A percentile compares a stretch with the other conserved stretches of the same genome.
Conservation (phyloP, 2,329 filamentous ascomycete species). For the Coniochaeta ligniaria region DNA sequence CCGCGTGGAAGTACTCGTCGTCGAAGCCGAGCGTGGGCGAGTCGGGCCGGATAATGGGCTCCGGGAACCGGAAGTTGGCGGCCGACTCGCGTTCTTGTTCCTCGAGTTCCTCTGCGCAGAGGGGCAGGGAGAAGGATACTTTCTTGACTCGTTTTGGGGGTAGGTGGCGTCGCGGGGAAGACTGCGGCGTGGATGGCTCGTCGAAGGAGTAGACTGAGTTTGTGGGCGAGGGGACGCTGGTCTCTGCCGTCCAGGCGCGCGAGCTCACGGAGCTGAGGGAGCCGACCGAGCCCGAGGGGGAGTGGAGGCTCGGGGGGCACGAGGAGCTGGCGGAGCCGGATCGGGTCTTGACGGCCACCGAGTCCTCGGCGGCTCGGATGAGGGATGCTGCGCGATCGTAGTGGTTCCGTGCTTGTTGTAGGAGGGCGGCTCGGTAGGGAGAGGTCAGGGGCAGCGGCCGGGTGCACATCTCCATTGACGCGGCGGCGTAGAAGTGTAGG, state of each 20-base stretch:
- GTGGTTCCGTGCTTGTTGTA: slow-evolving; percentile 44
- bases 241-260: slow-evolving; percentile 31
- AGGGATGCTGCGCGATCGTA: slow-evolving; percentile 42
- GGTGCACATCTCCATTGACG: slow-evolving; percentile 50
- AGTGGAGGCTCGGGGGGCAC: slow-evolving; percentile 30
- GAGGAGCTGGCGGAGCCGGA: slow-evolving; percentile 27
- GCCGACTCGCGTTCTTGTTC: slow-evolving; percentile 21
- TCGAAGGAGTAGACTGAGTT: slow-evolving; percentile 33
- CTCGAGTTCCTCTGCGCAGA: slow-evolving; percentile 6
- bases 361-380: slow-evolving; percentile 38
- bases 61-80: slow-evolving; percentile 24
- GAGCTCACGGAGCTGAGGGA: slow-evolving; percentile 16
- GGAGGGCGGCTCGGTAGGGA: slow-evolving; percentile 36
- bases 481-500: slow-evolving; percentile 55
- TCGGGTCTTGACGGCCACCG: slow-evolving; percentile 23
- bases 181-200: slow-evolving; percentile 12
- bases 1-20: slow-evolving; percentile 27
- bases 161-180: slow-evolving; percentile 6
- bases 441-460: slow-evolving; percentile 38
- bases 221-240: slow-evolving; percentile 37
- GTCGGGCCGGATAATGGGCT: slow-evolving; percentile 47
- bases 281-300: slow-evolving; percentile 37
- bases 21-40: slow-evolving; percentile 53
- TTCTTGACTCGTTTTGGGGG: slow-evolving; percentile 27
- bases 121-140: slow-evolving; percentile 33